Conservation (phyloP, 169 alveolate genomes). For the Plasmodium fragile region DNA sequence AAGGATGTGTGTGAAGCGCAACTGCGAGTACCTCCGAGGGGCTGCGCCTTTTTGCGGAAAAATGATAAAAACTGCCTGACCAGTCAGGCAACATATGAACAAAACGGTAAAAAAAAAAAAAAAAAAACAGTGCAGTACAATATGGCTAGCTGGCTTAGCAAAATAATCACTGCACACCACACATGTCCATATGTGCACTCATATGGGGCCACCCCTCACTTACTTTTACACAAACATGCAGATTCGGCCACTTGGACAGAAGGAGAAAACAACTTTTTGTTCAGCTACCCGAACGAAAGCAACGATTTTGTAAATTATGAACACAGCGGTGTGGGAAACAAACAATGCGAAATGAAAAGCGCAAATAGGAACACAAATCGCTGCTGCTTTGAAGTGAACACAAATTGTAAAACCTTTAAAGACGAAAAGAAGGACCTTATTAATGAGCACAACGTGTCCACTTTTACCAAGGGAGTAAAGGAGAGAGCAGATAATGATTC, state of each 20-base stretch:
- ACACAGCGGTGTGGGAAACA: neutral
- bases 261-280: neutral
- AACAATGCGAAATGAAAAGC: neutral
- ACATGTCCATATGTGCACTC: neutral
- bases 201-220: neutral
- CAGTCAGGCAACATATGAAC: neutral
- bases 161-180: neutral
- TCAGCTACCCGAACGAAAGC: conserved; percentile 8
- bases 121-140: neutral
- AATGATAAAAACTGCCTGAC: conserved; percentile 1
- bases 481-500: neutral
- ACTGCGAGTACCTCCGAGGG: neutral
- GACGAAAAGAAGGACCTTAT: neutral
- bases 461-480: neutral
- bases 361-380: neutral
- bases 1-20: neutral
- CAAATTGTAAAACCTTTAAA: neutral
- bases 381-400: neutral
- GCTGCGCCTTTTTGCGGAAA: neutral
- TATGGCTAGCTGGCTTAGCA: neutral
- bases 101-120: neutral
- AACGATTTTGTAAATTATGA: conserved; percentile 1
- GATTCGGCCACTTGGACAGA: neutral
- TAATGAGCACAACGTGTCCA: neutral
- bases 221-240: neutral